A percentile compares a stretch with the other conserved stretches of the same genome.
These are phyloP conservation scores for Omphalea diandra DNA, from an alignment of 441 rosid genomes.

Conservation along the genomic window DNA sequence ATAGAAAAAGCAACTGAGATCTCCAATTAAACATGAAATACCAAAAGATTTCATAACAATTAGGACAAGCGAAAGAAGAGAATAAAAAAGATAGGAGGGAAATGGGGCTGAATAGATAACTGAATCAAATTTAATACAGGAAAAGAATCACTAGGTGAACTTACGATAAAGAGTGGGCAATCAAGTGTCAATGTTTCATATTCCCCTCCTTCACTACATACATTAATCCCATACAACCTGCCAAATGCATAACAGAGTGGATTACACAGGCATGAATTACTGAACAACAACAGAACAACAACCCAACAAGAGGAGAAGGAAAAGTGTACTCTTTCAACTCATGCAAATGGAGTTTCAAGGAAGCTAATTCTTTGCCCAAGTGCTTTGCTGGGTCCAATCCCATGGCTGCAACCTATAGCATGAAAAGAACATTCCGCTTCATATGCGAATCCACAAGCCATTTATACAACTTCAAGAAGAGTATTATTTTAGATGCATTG, in stretches of 20 bases:
- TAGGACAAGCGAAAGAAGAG: neutral
- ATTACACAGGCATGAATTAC: neutral
- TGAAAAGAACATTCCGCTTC: conserved; percentile 17
- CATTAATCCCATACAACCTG: conserved; percentile 89
- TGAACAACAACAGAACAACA: conserved; percentile 4
- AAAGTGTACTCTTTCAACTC: conserved; percentile 80
- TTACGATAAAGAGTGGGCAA: conserved; percentile 88
- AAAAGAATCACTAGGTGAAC: conserved; percentile 24
- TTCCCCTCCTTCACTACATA: conserved; percentile 99
- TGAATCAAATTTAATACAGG: conserved; percentile 19
- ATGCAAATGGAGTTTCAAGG: conserved; percentile 64
- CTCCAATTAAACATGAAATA: neutral
- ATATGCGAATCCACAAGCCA: conserved; percentile 8
- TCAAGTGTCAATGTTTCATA: conserved; percentile 94
- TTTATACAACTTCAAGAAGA: conserved; percentile 3
- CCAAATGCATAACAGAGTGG: conserved; percentile 2
- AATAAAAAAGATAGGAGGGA: no score
- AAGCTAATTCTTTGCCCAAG: conserved; percentile 77
- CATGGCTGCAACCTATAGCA: conserved; percentile 85
- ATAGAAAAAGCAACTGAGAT: neutral
- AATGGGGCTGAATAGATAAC: neutral
- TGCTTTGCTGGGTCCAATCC: conserved; percentile 89
- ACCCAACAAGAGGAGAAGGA: neutral
- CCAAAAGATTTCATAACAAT: conserved; percentile 7
- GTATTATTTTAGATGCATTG: neutral